These are phyloP conservation scores for Inonotus obliquus DNA, from an alignment of 1,284 basidiomycete genomes.

Conservation along the genomic window DNA sequence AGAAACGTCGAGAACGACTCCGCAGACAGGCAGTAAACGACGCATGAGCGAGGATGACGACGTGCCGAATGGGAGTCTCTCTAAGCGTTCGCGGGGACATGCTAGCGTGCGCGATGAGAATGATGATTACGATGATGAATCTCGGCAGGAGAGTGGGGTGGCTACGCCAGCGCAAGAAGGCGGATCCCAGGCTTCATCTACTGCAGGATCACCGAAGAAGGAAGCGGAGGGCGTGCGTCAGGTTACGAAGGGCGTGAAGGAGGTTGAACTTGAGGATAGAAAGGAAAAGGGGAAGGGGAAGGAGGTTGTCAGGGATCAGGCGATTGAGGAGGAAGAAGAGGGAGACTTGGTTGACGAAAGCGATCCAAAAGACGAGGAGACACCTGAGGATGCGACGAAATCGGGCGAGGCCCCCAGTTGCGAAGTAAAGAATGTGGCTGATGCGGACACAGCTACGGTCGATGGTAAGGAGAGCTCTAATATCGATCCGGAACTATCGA, in stretches of 20 bases:
- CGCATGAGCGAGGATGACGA: conserved; percentile 44
- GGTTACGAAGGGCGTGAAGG: conserved; percentile 64
- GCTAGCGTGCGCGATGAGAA: conserved; percentile 17
- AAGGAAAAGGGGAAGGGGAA: conserved; percentile 12
- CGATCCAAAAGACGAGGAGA: neutral
- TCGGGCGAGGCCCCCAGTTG: neutral
- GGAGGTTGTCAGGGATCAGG: neutral
- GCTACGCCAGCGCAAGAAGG: conserved; percentile 20
- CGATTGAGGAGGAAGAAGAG: neutral
- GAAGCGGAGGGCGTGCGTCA: conserved; percentile 56
- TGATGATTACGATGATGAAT: neutral
- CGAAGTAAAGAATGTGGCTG: neutral
- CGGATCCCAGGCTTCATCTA: conserved; percentile 15
- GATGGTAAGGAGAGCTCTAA: neutral
- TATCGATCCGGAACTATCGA: neutral
- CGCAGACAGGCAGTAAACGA: conserved; percentile 61
- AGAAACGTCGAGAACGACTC: conserved; percentile 29
- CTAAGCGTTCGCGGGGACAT: conserved; percentile 39
- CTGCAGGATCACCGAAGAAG: conserved; percentile 16
- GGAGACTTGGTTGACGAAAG: neutral
- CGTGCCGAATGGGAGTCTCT: conserved; percentile 31
- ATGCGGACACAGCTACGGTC: neutral
- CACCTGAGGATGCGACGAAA: neutral
- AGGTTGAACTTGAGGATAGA: conserved; percentile 55
- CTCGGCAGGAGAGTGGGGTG: conserved; percentile 18